phyloP scores from a whole-genome alignment of 2,329 filamentous ascomycete species.

The Xylaria sp. region DNA sequence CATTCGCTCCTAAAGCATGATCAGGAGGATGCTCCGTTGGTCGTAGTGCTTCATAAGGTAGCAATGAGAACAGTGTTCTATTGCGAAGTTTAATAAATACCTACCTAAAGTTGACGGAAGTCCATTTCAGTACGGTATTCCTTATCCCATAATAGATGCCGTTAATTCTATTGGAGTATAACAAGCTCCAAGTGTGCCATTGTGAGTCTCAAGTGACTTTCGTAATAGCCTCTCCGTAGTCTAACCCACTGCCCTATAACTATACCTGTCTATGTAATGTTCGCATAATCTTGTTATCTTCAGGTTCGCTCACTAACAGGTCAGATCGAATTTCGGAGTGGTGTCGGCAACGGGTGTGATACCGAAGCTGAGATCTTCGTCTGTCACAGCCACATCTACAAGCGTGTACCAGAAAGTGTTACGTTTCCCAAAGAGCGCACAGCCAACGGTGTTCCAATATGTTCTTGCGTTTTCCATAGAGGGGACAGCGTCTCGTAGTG shows the following conservation, averaged over 20 bases:
- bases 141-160: no score
- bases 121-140: no score
- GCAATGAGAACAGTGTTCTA: no score
- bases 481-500: constrained; percentile 44
- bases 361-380: constrained; percentile 44
- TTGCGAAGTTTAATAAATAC: no score
- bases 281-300: neutral
- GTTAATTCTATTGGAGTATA: neutral
- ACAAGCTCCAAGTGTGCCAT: neutral
- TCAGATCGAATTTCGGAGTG: constrained; percentile 43
- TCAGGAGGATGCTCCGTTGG: no score
- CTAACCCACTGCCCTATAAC: constrained; percentile 6
- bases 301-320: constrained; percentile 34
- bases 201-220: neutral
- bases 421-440: constrained; percentile 47
- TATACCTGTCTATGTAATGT: constrained; percentile 1
- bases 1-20: no score
- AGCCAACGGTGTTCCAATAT: constrained; percentile 50
- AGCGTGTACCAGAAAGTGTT: constrained; percentile 65
- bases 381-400: constrained; percentile 59
- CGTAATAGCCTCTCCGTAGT: neutral
- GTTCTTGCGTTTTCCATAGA: constrained; percentile 44
- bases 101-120: no score
- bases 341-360: constrained; percentile 41
- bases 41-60: no score